Conservation (phyloP, 108 stramenopile species). For the Bacterosira constricta region DNA sequence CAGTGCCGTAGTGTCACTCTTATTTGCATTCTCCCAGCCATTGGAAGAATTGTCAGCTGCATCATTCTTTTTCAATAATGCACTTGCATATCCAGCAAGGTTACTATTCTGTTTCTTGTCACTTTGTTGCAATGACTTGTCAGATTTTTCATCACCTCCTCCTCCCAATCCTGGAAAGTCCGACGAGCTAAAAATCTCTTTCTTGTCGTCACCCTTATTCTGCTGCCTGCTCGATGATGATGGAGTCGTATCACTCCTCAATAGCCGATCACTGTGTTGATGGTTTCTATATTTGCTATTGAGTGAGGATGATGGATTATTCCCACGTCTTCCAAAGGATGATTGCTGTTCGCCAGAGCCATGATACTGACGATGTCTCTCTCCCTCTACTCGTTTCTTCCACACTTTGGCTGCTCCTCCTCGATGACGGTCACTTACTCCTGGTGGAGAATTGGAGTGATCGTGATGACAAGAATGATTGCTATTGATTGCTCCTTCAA, state of each 20-base stretch:
- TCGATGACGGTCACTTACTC: not conserved
- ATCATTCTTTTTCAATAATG: slow-evolving; percentile 37
- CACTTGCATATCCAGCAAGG: slow-evolving; percentile 45
- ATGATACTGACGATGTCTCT: too few species aligned
- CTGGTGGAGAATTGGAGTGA: not conserved
- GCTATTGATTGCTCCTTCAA: slow-evolving; percentile 15
- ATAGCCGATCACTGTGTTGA: slow-evolving; percentile 12
- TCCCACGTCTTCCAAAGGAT: slow-evolving; percentile 9
- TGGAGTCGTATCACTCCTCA: not conserved
- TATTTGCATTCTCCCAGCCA: not conserved
- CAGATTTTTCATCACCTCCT: not conserved
- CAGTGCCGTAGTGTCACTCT: too few species aligned
- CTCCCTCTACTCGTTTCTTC: not conserved
- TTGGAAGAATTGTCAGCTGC: not conserved
- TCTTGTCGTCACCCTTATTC: slow-evolving; percentile 10
- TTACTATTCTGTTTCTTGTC: slow-evolving; percentile 11
- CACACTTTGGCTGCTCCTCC: not conserved
- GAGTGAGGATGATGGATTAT: slow-evolving; percentile 10
- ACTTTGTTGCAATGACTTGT: not conserved
- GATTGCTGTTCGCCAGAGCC: not conserved
- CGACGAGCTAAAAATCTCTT: slow-evolving; percentile 35
- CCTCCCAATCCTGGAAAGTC: slow-evolving; percentile 53
- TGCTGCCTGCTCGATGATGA: not conserved
- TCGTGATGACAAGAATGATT: not conserved
- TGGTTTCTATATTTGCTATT: slow-evolving; percentile 1